Conservation (phyloP, 2,329 filamentous ascomycete genomes). For the Blastomyces gilchristii region DNA sequence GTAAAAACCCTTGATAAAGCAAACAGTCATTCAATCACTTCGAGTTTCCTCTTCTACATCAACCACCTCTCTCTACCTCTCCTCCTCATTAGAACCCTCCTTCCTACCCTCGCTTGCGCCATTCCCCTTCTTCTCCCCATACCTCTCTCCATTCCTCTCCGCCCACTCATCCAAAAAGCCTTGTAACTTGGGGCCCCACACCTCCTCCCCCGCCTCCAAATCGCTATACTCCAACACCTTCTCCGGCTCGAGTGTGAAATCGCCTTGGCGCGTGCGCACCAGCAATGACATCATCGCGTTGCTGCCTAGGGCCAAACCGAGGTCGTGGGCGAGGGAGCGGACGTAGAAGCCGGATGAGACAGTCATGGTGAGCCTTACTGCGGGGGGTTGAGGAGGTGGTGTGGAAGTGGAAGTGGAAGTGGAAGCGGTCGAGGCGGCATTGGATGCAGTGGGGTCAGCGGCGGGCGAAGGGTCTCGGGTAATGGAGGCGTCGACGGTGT, state of each 20-base stretch:
- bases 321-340: constrained; percentile 81
- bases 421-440: constrained; percentile 3
- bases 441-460: neutral
- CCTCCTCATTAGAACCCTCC: neutral
- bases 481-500: neutral
- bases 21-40: neutral
- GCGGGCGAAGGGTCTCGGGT: neutral
- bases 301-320: constrained; percentile 71
- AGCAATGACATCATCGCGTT: constrained; percentile 80
- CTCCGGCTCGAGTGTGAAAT: constrained; percentile 59
- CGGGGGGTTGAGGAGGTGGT: constrained; percentile 44
- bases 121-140: constrained; percentile 18
- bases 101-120: neutral
- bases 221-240: constrained; percentile 74
- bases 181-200: constrained; percentile 70
- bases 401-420: constrained; percentile 3
- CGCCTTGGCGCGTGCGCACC: constrained; percentile 66
- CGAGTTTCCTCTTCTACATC: neutral
- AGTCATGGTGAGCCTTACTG: constrained; percentile 75
- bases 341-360: constrained; percentile 97
- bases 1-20: neutral
- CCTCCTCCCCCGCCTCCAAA: constrained; percentile 61
- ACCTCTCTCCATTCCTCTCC: constrained; percentile 30
- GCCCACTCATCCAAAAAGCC: constrained; percentile 46
- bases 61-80: neutral